Percentiles rank a stretch among this genome's conserved stretches.
phyloP scores from a whole-genome alignment of 805 yeast genomes.

The Spathaspora arborariae region DNA sequence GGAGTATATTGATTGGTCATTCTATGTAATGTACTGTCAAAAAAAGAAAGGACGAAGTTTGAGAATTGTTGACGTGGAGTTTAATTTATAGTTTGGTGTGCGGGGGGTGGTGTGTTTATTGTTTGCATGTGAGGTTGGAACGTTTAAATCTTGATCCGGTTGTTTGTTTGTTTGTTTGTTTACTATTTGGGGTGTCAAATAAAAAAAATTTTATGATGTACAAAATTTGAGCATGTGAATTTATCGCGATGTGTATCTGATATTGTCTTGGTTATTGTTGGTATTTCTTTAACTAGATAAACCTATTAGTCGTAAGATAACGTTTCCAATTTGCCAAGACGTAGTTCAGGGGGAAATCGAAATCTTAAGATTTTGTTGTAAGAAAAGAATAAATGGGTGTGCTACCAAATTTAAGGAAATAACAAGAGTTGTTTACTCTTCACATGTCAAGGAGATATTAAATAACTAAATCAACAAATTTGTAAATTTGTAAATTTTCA shows the following conservation, averaged over 20 bases:
- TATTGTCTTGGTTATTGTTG: too few relatives aligned
- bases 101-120: background rate
- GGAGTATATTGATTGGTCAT: conserved; percentile 24
- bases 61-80: background rate
- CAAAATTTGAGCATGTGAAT: background rate
- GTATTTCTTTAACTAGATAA: too few relatives aligned
- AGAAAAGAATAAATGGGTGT: background rate
- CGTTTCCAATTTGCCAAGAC: too few relatives aligned
- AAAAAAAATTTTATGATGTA: background rate
- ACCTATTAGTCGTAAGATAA: too few relatives aligned
- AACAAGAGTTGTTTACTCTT: too few relatives aligned
- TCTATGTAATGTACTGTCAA: background rate
- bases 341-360: too few relatives aligned
- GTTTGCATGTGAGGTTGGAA: background rate
- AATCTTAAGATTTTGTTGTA: too few relatives aligned
- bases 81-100: background rate
- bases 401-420: background rate
- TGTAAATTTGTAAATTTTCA: too few relatives aligned
- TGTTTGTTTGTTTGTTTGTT: background rate
- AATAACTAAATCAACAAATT: too few relatives aligned
- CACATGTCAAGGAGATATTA: too few relatives aligned
- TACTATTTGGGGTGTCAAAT: background rate
- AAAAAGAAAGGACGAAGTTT: background rate
- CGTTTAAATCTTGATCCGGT: background rate
- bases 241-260: background rate